Conservation (phyloP, 163 green algal genomes). For the Prototheca wickerhamii region DNA sequence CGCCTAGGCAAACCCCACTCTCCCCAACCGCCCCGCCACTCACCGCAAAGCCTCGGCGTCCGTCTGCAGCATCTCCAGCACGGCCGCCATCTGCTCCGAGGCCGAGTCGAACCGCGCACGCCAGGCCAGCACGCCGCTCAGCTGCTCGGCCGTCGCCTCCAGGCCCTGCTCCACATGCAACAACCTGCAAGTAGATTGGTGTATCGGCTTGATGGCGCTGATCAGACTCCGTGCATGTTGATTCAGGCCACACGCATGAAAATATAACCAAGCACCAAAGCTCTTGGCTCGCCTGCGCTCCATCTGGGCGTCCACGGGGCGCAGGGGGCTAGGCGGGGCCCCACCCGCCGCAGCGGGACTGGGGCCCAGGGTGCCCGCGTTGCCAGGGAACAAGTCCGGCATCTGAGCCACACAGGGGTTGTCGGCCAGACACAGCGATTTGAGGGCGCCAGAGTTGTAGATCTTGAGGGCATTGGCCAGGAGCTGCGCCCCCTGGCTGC, state of each 20-base stretch:
- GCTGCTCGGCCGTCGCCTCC: neutral
- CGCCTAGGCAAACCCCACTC: neutral
- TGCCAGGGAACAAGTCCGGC: neutral
- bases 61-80: neutral
- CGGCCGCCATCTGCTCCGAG: neutral
- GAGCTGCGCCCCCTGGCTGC: neutral
- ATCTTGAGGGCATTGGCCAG: neutral
- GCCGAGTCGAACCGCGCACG: neutral
- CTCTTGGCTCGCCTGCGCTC: neutral
- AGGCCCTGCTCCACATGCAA: neutral
- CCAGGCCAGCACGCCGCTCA: neutral
- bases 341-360: neutral
- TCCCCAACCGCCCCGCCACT: neutral
- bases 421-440: neutral
- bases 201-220: no score
- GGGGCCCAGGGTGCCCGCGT: no score
- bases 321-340: neutral
- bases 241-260: no score
- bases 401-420: neutral
- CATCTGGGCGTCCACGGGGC: neutral
- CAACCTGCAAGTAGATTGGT: no score
- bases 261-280: neutral
- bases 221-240: no score
- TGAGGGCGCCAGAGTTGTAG: slow-evolving; percentile 1
- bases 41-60: neutral